Percentiles rank a stretch among this genome's conserved stretches.
Conservation (phyloP, 2,329 filamentous ascomycete genomes). For the Aspergillus candidus region DNA sequence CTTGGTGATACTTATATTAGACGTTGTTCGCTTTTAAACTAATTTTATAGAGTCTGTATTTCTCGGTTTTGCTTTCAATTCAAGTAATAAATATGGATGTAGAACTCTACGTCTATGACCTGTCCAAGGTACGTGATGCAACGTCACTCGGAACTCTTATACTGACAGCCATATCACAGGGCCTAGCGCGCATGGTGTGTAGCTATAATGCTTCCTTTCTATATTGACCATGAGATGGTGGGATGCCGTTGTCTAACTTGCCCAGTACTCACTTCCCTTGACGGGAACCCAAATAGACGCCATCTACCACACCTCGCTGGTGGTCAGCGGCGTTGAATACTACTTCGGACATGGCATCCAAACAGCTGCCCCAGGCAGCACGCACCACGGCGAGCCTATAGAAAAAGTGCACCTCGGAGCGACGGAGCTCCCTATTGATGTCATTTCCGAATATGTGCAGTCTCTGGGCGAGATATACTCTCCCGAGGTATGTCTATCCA, state of each 20-base stretch:
- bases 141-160: background rate
- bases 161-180: constrained; percentile 35
- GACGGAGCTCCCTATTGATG: constrained; percentile 71
- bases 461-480: constrained; percentile 80
- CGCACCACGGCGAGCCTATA: constrained; percentile 80
- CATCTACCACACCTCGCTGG: constrained; percentile 89
- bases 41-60: background rate
- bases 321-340: constrained; percentile 79
- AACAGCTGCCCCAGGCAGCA: constrained; percentile 70
- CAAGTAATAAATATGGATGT: constrained; percentile 57
- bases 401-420: constrained; percentile 67
- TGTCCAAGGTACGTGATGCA: constrained; percentile 49
- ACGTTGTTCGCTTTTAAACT: too few species aligned
- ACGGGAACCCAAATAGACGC: constrained; percentile 75
- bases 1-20: too few species aligned
- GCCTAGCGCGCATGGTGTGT: constrained; percentile 48
- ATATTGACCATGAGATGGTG: too few species aligned
- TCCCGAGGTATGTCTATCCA: constrained; percentile 50
- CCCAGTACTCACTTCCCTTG: constrained; percentile 51
- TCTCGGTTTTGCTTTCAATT: too few species aligned
- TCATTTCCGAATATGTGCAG: constrained; percentile 81
- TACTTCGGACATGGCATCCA: constrained; percentile 86
- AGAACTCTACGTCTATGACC: constrained; percentile 70
- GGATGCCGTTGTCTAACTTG: constrained; percentile 9
- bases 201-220: background rate